Conservation (phyloP, 73 alveolate species). For the Uronychia setigera region DNA sequence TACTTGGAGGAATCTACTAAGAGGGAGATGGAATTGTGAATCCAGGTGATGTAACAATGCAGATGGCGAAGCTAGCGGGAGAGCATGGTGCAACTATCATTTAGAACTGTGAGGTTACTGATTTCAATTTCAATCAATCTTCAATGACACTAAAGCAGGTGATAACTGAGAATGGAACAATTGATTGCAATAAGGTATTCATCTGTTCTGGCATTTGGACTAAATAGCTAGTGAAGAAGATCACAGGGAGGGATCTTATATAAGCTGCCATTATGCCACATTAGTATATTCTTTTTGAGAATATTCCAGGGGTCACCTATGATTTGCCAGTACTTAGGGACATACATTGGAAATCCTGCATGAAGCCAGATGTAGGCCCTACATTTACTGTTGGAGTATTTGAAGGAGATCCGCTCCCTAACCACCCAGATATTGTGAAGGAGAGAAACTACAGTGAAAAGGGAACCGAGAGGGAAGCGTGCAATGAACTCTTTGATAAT, state of each 20-base stretch:
- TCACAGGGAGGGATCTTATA: not conserved
- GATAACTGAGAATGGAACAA: not conserved
- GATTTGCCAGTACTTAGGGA: not conserved
- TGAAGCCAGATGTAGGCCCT: not conserved
- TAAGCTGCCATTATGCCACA: not conserved
- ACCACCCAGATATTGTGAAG: not conserved
- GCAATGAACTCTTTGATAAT: not conserved
- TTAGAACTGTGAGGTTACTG: not conserved
- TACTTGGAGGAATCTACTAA: not conserved
- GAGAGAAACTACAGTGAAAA: not conserved
- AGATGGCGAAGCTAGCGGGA: not conserved
- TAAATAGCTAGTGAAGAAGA: not conserved
- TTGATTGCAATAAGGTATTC: not conserved
- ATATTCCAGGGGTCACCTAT: not conserved
- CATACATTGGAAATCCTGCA: not conserved
- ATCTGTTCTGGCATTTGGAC: not conserved
- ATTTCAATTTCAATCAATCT: not conserved
- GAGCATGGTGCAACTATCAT: not conserved
- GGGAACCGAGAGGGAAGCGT: not conserved
- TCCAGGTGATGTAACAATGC: not conserved
- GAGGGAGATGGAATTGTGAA: not conserved
- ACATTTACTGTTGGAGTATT: not conserved
- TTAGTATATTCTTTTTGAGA: not conserved
- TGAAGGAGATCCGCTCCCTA: not conserved
- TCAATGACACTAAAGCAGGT: not conserved